phyloP scores from a whole-genome alignment of 1,139 yeast genomes.

The Arxiozyma bovina region DNA sequence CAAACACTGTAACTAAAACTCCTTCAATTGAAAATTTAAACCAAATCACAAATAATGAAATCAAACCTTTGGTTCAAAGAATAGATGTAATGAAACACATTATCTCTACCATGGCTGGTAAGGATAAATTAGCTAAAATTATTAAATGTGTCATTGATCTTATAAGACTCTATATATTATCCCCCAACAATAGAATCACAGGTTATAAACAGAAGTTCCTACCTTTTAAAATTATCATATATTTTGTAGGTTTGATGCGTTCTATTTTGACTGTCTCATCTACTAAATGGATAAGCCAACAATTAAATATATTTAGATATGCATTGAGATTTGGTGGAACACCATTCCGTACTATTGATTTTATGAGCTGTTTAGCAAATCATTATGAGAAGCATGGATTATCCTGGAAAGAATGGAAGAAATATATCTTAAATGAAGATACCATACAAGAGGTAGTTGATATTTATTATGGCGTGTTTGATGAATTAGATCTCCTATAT shows the following conservation, averaged over 20 bases:
- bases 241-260: not conserved
- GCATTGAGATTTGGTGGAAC: conserved; percentile 63
- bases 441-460: conserved; percentile 41
- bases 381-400: not conserved
- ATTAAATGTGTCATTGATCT: conserved; percentile 52
- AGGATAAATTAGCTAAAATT: conserved; percentile 61
- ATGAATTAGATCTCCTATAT: conserved; percentile 48
- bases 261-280: conserved; percentile 7
- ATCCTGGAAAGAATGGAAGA: conserved; percentile 12
- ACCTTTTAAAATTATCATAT: not conserved
- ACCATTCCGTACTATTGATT: conserved; percentile 43
- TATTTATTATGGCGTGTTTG: conserved; percentile 55
- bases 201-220: not conserved
- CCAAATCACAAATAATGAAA: not conserved
- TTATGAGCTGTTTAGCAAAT: conserved; percentile 11
- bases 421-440: conserved; percentile 35
- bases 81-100: conserved; percentile 2
- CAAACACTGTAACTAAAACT: conserved; percentile 1
- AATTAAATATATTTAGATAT: conserved; percentile 56
- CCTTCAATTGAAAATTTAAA: conserved; percentile 1
- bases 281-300: conserved; percentile 34
- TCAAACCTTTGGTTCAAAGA: conserved; percentile 2
- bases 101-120: conserved; percentile 36
- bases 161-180: conserved; percentile 32
- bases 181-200: not conserved